Conservation (phyloP, 208 protist genomes). For the Trypanosoma cruzi region DNA sequence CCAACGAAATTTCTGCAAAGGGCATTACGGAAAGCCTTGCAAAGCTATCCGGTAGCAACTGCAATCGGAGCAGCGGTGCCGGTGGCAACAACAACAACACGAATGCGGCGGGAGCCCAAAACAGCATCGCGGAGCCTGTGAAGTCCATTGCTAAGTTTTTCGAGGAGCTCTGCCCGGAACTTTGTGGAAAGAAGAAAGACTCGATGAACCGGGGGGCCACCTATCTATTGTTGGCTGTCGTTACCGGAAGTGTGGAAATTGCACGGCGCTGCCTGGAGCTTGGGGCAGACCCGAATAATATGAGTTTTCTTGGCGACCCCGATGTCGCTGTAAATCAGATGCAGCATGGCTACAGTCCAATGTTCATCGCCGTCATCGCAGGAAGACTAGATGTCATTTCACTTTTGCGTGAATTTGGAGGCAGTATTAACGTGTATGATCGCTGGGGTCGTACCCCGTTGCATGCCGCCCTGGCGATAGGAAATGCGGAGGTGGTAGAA, state of each 20-base stretch:
- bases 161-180: conserved; percentile 65
- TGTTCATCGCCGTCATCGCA: conserved; percentile 81
- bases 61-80: conserved; percentile 9
- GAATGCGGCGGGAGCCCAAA: conserved; percentile 24
- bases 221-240: conserved; percentile 75
- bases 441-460: conserved; percentile 88
- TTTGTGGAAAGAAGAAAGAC: conserved; percentile 38
- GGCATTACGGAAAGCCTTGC: conserved; percentile 70
- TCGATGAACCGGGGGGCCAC: conserved; percentile 61
- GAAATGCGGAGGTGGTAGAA: conserved; percentile 64
- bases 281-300: conserved; percentile 87
- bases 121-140: conserved; percentile 60
- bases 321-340: conserved; percentile 65
- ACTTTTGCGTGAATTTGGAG: conserved; percentile 60
- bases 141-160: conserved; percentile 84
- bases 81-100: conserved; percentile 10
- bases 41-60: conserved; percentile 42
- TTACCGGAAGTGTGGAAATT: conserved; percentile 72
- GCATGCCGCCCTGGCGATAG: conserved; percentile 78
- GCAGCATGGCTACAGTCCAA: conserved; percentile 88
- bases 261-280: conserved; percentile 70
- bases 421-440: conserved; percentile 84
- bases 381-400: conserved; percentile 76
- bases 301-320: conserved; percentile 75
- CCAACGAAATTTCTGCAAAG: conserved; percentile 55